These are phyloP conservation scores for Tribonema minus DNA, from an alignment of 108 stramenopile species.

Conservation along the genomic window DNA sequence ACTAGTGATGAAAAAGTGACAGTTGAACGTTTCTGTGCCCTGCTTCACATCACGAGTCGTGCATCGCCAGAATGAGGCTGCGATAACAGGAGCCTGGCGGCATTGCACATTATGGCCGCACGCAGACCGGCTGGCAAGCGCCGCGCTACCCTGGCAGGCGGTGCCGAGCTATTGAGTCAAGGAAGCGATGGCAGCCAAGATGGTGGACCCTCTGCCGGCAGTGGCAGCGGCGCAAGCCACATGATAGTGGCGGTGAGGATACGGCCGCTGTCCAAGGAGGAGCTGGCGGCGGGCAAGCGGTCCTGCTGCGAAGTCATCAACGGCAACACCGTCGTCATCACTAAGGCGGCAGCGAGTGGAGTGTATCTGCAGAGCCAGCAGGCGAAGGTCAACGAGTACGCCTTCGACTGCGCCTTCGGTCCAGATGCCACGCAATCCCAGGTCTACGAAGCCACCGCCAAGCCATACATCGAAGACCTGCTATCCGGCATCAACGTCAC, in stretches of 20 bases:
- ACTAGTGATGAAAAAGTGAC: too few relatives aligned
- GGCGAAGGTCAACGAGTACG: constrained; percentile 44
- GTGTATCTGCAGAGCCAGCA: constrained; percentile 48
- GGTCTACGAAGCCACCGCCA: constrained; percentile 52
- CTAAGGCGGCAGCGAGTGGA: constrained; percentile 37
- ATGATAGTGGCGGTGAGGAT: constrained; percentile 56
- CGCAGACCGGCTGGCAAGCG: too few relatives aligned
- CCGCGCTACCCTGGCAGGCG: too few relatives aligned
- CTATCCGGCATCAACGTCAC: constrained; percentile 57
- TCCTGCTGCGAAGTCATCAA: constrained; percentile 51
- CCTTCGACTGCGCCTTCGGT: constrained; percentile 53
- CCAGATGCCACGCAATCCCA: constrained; percentile 39
- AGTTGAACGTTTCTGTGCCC: too few relatives aligned
- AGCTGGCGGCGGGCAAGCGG: constrained; percentile 36
- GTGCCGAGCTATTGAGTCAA: too few relatives aligned
- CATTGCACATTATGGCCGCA: too few relatives aligned
- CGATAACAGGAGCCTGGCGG: too few relatives aligned
- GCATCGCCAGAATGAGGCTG: too few relatives aligned
- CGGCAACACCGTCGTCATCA: constrained; percentile 47
- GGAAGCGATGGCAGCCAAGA: too few relatives aligned
- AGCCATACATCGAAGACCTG: constrained; percentile 44
- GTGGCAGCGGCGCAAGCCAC: constrained; percentile 25
- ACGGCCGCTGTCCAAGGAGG: constrained; percentile 45
- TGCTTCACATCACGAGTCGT: too few relatives aligned
- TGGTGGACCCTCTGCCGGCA: too few relatives aligned